These are phyloP conservation scores for Acanthamoeba healyi DNA, from an alignment of 208 protist species.

Conservation along the genomic window DNA sequence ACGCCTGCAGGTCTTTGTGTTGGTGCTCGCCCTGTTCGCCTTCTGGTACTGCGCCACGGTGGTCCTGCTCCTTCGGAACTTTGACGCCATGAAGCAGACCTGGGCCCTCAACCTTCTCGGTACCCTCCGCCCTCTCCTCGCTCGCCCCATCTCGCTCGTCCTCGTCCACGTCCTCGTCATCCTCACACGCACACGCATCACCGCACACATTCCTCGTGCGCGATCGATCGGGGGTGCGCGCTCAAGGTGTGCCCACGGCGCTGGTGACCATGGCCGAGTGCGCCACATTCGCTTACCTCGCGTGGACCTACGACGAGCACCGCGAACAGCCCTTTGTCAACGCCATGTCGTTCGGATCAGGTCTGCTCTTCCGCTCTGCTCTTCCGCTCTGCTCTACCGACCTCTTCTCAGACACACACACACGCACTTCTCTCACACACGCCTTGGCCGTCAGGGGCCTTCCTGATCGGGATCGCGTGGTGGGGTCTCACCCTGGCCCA, in stretches of 20 bases:
- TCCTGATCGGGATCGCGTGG: conserved; percentile 39
- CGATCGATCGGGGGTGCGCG: too few species aligned
- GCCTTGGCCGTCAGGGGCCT: neutral
- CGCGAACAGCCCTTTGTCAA: conserved; percentile 6
- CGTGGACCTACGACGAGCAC: conserved; percentile 30
- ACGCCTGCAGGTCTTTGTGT: neutral
- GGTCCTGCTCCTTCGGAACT: neutral
- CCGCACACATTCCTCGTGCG: too few species aligned
- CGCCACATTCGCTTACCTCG: neutral
- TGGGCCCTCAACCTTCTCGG: conserved; percentile 27
- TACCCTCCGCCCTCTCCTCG: neutral
- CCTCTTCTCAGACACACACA: neutral
- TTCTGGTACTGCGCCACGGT: conserved; percentile 40
- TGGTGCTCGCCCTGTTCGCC: neutral
- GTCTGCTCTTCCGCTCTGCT: too few species aligned
- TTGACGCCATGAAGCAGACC: neutral
- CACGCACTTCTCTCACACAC: neutral
- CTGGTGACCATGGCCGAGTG: neutral
- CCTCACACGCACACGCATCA: too few species aligned
- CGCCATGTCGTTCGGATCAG: neutral
- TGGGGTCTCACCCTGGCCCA: neutral
- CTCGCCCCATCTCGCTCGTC: too few species aligned
- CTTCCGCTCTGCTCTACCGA: too few species aligned
- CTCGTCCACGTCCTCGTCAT: too few species aligned
- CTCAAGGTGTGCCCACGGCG: conserved; percentile 2